phyloP scores from a whole-genome alignment of 805 yeast species.

The Spathaspora girioi region DNA sequence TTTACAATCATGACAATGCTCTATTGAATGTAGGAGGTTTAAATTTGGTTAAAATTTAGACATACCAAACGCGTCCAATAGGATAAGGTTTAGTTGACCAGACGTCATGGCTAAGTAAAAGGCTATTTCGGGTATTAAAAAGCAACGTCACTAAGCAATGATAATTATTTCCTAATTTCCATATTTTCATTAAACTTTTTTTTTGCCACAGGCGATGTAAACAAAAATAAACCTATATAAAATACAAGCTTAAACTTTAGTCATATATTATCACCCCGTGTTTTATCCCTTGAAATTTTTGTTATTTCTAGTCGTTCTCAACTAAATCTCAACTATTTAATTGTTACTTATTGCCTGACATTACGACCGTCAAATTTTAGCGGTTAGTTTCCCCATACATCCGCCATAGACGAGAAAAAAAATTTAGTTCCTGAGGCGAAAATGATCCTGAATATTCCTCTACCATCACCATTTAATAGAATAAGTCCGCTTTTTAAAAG shows the following conservation, averaged over 20 bases:
- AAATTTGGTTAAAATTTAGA: too few species aligned
- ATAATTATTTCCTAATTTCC: neutral
- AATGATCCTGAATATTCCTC: neutral
- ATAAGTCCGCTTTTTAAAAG: neutral
- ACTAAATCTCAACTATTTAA: too few species aligned
- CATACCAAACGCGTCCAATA: too few species aligned
- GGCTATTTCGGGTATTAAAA: neutral
- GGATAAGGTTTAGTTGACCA: too few species aligned
- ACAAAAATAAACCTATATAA: neutral
- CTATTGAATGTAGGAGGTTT: too few species aligned
- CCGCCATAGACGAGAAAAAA: neutral
- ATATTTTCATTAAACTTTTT: too few species aligned
- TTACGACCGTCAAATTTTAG: too few species aligned
- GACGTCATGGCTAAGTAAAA: too few species aligned
- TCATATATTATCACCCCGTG: neutral
- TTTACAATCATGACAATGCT: too few species aligned
- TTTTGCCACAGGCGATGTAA: neutral
- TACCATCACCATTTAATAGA: neutral
- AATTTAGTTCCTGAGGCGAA: neutral
- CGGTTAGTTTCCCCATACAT: neutral
- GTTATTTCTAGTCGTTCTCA: too few species aligned
- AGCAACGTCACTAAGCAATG: neutral
- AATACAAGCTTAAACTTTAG: neutral
- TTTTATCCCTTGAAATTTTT: too few species aligned
- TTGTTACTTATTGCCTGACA: too few species aligned